Evolutionary conservation across 306 rosid species (phyloP).

Genomic region (Malus orientalis): DNA sequence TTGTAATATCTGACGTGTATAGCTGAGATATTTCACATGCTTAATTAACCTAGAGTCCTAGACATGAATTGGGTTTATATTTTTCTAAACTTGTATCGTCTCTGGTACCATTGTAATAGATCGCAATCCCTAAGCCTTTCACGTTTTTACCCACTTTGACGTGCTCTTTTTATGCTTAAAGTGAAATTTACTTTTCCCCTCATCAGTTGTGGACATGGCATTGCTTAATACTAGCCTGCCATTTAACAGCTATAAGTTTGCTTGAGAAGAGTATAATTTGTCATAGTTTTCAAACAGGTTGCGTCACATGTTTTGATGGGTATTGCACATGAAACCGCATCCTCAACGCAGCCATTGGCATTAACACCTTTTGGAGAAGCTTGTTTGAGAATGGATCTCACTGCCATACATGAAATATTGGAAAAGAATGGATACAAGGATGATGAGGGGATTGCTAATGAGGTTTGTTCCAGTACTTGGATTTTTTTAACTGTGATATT

Average conservation of each 20-base stretch:
- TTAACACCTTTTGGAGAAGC: slow-evolving; percentile 92
- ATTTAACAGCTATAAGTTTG: neutral
- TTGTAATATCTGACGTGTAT: neutral
- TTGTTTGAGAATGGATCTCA: slow-evolving; percentile 76
- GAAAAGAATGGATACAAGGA: slow-evolving; percentile 95
- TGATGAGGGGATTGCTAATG: slow-evolving; percentile 93
- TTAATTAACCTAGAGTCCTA: no score
- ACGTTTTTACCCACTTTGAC: neutral
- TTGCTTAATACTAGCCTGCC: neutral
- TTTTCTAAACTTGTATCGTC: no score
- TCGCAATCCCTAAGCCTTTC: neutral
- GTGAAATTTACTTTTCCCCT: neutral
- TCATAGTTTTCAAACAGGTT: slow-evolving; percentile 58
- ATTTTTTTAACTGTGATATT: neutral
- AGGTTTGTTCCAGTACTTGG: slow-evolving; percentile 36
- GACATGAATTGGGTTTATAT: no score
- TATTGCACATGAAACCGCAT: slow-evolving; percentile 45
- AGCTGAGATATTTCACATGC: neutral
- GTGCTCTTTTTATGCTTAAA: neutral
- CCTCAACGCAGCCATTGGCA: slow-evolving; percentile 52
- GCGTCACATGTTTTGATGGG: slow-evolving; percentile 75
- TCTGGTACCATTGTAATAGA: neutral
- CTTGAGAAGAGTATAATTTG: slow-evolving; percentile 35
- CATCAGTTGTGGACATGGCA: neutral
- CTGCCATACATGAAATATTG: slow-evolving; percentile 82